These are phyloP conservation scores for Citrus australasica DNA, from an alignment of 345 rosid genomes.

Conservation along the genomic window DNA sequence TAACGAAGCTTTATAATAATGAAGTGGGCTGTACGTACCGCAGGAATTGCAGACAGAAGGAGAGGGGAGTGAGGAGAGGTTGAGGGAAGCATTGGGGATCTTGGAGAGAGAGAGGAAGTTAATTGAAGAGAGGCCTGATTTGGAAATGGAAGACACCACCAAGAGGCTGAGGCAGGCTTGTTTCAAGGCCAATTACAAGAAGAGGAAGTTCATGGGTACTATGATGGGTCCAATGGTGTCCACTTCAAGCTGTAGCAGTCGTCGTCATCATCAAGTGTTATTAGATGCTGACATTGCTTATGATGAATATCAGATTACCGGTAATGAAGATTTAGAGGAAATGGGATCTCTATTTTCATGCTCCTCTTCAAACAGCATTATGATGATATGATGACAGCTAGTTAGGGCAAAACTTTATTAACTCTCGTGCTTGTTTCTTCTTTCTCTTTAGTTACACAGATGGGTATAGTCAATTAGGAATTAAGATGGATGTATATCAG, in stretches of 20 bases:
- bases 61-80: constrained; percentile 17
- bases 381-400: neutral
- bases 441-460: neutral
- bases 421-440: too few relatives aligned
- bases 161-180: constrained; percentile 77
- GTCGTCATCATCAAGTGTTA: too few relatives aligned
- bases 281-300: neutral
- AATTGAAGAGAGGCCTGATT: constrained; percentile 62
- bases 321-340: neutral
- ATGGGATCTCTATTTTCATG: constrained; percentile 1
- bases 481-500: neutral
- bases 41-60: constrained; percentile 35
- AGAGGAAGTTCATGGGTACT: constrained; percentile 29
- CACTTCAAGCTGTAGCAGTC: neutral
- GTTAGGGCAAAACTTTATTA: neutral
- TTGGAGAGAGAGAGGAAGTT: constrained; percentile 60
- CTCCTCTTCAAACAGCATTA: neutral
- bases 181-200: constrained; percentile 81
- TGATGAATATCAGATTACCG: neutral
- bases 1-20: too few relatives aligned
- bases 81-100: constrained; percentile 39
- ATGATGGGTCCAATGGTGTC: neutral
- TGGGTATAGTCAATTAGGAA: neutral
- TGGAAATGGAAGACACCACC: constrained; percentile 47
- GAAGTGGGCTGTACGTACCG: neutral